Conservation (phyloP, 805 yeast genomes). For the Spathaspora passalidarum region DNA sequence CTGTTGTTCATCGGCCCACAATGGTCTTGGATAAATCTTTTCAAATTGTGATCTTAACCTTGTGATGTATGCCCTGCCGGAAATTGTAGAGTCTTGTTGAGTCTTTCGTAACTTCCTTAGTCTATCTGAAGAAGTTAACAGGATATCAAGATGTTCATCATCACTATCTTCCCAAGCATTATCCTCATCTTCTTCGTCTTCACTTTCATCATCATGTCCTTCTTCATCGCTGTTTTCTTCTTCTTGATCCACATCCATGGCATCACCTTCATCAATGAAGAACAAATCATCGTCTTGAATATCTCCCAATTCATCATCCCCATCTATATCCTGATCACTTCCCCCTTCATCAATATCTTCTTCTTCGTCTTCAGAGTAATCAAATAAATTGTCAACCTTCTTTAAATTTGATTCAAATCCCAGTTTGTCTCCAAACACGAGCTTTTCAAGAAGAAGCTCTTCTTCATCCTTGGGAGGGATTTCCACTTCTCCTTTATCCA, state of each 20-base stretch:
- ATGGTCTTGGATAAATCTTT: conserved; percentile 77
- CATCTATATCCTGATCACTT: conserved; percentile 18
- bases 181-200: conserved; percentile 14
- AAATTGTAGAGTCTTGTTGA: conserved; percentile 49
- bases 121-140: conserved; percentile 57
- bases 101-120: conserved; percentile 68
- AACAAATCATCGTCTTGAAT: conserved; percentile 41
- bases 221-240: conserved; percentile 23
- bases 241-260: conserved; percentile 21
- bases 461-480: conserved; percentile 79
- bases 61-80: conserved; percentile 58
- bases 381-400: conserved; percentile 55
- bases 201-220: conserved; percentile 19
- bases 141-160: conserved; percentile 69
- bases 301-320: conserved; percentile 24
- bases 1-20: conserved; percentile 58
- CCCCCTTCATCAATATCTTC: conserved; percentile 33
- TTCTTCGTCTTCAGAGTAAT: conserved; percentile 40
- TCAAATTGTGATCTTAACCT: conserved; percentile 72
- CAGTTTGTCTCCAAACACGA: conserved; percentile 85
- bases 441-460: conserved; percentile 72
- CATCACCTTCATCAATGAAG: conserved; percentile 43
- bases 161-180: conserved; percentile 84
- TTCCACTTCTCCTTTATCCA: conserved; percentile 18
- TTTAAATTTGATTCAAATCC: conserved; percentile 68